These are phyloP conservation scores for Picea sitchensis DNA, from an alignment of 75 land plant genomes.

Conservation along the genomic window DNA sequence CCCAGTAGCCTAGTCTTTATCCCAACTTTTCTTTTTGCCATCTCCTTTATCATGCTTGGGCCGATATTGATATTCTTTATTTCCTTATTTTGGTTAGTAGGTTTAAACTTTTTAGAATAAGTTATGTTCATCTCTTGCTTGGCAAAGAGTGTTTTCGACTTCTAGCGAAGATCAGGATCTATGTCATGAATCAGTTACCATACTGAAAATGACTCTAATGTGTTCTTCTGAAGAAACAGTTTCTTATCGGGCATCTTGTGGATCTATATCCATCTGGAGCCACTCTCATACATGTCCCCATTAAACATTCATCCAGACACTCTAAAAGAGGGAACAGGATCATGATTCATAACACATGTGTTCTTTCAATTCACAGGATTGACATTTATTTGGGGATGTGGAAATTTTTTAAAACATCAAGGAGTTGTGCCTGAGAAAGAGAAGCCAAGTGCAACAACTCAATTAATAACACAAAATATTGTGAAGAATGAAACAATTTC, in stretches of 20 bases:
- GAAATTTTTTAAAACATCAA: neutral
- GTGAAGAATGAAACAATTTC: neutral
- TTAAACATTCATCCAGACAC: neutral
- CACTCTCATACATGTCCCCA: neutral
- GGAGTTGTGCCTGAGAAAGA: neutral
- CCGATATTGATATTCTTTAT: neutral
- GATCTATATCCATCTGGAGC: neutral
- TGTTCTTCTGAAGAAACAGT: neutral
- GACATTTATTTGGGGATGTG: neutral
- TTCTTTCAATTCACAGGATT: neutral
- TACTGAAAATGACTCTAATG: neutral
- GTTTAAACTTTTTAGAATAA: neutral
- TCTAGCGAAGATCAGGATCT: neutral
- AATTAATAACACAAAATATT: neutral
- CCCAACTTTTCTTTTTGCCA: neutral
- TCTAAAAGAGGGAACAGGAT: neutral
- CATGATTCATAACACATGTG: neutral
- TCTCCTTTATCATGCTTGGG: neutral
- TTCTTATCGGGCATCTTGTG: neutral
- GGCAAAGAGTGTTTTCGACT: neutral
- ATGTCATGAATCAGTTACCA: neutral
- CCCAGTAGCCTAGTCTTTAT: neutral
- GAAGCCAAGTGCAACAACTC: neutral
- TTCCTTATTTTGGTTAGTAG: neutral
- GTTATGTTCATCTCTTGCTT: neutral